These are phyloP conservation scores for Entophlyctis helioformis DNA, from an alignment of 192 early-diverging fungal species.

Conservation along the genomic window DNA sequence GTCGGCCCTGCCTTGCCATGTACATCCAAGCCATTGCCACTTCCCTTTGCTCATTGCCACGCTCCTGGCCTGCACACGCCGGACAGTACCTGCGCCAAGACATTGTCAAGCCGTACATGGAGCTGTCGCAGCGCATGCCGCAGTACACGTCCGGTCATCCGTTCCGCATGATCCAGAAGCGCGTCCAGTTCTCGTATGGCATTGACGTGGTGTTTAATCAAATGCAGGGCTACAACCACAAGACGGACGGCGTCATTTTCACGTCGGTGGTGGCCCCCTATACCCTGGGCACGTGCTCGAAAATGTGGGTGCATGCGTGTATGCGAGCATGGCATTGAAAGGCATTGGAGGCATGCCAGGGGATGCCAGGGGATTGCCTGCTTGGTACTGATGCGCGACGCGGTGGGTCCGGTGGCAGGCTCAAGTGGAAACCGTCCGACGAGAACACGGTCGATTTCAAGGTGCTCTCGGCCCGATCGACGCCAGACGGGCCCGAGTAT, in stretches of 20 bases:
- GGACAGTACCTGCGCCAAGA: slow-evolving; percentile 46
- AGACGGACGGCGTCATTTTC: slow-evolving; percentile 61
- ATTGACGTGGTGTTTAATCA: slow-evolving; percentile 41
- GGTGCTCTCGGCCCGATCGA: slow-evolving; percentile 14
- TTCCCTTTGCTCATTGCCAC: too few species aligned
- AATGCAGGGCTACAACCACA: slow-evolving; percentile 52
- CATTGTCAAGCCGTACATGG: slow-evolving; percentile 53
- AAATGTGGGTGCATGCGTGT: slow-evolving; percentile 25
- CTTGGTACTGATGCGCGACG: too few species aligned
- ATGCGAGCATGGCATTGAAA: too few species aligned
- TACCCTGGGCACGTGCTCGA: slow-evolving; percentile 33
- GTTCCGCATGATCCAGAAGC: slow-evolving; percentile 35
- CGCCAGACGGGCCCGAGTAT: slow-evolving; percentile 11
- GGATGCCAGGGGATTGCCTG: neutral
- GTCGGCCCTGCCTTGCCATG: too few species aligned
- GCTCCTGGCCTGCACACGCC: neutral
- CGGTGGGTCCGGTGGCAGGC: slow-evolving; percentile 5
- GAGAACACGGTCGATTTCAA: slow-evolving; percentile 51
- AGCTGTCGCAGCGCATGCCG: slow-evolving; percentile 9
- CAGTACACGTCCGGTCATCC: slow-evolving; percentile 5
- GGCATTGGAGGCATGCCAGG: too few species aligned
- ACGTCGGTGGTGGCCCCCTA: slow-evolving; percentile 42
- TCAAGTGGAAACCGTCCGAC: slow-evolving; percentile 53
- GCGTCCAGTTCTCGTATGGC: slow-evolving; percentile 32
- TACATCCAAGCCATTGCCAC: too few species aligned